Percentiles rank a stretch among this genome's conserved stretches.
phyloP scores from a whole-genome alignment of 2,329 filamentous ascomycete species.

The Penicillium capsulatum region DNA sequence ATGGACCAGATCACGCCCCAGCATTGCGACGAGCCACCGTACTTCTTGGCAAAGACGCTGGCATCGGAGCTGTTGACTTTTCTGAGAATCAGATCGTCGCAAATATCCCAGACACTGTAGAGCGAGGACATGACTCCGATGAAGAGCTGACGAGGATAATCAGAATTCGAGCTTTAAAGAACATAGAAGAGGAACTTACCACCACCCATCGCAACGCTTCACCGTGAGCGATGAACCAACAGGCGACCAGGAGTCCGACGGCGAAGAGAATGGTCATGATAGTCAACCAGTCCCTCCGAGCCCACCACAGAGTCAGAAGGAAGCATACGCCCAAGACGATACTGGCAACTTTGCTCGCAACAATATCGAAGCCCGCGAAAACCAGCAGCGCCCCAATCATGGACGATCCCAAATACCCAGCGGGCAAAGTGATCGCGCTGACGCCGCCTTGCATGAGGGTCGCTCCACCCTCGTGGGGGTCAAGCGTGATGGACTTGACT shows the following conservation, averaged over 20 bases:
- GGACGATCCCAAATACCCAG: slow-evolving; percentile 72
- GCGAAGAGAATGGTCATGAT: slow-evolving; percentile 66
- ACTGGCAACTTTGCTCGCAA: slow-evolving; percentile 74
- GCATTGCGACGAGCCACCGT: slow-evolving; percentile 74
- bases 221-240: slow-evolving; percentile 76
- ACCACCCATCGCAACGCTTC: slow-evolving; percentile 70
- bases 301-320: slow-evolving; percentile 77
- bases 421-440: slow-evolving; percentile 66
- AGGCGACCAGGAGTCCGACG: slow-evolving; percentile 66
- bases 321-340: slow-evolving; percentile 70
- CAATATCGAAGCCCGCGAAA: slow-evolving; percentile 77
- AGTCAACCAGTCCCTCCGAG: slow-evolving; percentile 71
- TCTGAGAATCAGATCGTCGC: slow-evolving; percentile 72
- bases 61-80: slow-evolving; percentile 79
- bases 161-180: neutral
- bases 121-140: slow-evolving; percentile 78
- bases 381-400: slow-evolving; percentile 73
- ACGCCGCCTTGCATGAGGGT: slow-evolving; percentile 73
- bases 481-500: slow-evolving; percentile 69
- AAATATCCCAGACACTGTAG: slow-evolving; percentile 82
- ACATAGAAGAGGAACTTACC: slow-evolving; percentile 37
- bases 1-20: slow-evolving; percentile 78
- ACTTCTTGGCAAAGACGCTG: slow-evolving; percentile 71
- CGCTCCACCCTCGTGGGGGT: slow-evolving; percentile 72
- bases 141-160: slow-evolving; percentile 53